phyloP scores from a whole-genome alignment of 108 stramenopile species.

The Aurantiochytrium sp. region DNA sequence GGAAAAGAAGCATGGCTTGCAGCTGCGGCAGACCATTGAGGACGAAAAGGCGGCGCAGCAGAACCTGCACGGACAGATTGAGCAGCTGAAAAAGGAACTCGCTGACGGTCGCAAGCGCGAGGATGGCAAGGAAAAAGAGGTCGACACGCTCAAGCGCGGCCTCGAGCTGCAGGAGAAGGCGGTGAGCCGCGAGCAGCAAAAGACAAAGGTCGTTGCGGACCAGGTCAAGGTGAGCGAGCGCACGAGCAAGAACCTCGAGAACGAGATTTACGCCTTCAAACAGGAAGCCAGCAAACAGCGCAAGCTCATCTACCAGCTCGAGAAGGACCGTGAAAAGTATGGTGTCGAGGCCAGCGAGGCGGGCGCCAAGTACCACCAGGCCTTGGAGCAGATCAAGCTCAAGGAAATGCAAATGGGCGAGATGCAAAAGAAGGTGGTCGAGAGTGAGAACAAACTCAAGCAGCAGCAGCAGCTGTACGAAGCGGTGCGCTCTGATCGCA shows the following conservation, averaged over 20 bases:
- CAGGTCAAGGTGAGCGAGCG: slow-evolving; percentile 53
- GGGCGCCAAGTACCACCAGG: slow-evolving; percentile 38
- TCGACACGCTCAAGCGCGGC: slow-evolving; percentile 42
- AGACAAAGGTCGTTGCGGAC: slow-evolving; percentile 42
- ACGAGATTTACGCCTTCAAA: slow-evolving; percentile 53
- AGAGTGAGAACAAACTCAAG: slow-evolving; percentile 55
- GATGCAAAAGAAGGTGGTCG: slow-evolving; percentile 39
- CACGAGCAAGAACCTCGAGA: slow-evolving; percentile 48
- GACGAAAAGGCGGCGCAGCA: slow-evolving; percentile 35
- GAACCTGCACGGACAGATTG: slow-evolving; percentile 12
- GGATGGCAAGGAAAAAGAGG: slow-evolving; percentile 41
- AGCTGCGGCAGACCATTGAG: slow-evolving; percentile 40
- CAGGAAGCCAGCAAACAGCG: slow-evolving; percentile 33
- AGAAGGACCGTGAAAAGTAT: slow-evolving; percentile 64
- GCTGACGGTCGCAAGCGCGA: slow-evolving; percentile 34
- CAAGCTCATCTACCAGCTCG: slow-evolving; percentile 51
- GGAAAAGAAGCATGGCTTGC: slow-evolving; percentile 21
- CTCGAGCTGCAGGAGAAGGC: slow-evolving; percentile 33
- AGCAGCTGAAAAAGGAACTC: slow-evolving; percentile 39
- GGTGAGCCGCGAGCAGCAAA: slow-evolving; percentile 43
- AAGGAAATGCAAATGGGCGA: slow-evolving; percentile 45
- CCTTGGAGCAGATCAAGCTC: slow-evolving; percentile 60
- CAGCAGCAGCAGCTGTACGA: slow-evolving; percentile 69
- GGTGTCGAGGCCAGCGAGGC: slow-evolving; percentile 57
- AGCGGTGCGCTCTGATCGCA: slow-evolving; percentile 55